Base-by-base conservation (phyloP, 306 rosid species). In the Nissolia schottii region DNA sequence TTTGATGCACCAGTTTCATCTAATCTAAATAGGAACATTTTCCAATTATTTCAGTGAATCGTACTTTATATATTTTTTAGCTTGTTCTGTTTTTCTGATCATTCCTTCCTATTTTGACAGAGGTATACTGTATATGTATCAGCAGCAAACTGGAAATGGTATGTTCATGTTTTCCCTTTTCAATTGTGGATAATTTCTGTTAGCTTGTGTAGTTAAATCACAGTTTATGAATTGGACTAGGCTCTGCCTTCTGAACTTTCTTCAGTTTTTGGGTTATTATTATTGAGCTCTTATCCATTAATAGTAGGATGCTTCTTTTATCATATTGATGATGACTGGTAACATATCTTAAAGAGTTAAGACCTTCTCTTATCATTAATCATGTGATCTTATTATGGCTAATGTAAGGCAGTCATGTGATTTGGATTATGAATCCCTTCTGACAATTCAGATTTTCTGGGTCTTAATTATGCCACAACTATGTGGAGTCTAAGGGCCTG, bases 71-170 rank as follows among this genome's bases (percentile, higher is more conserved):
- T 43, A 12, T 19, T 82, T 60, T n/a, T 56, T 24, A 37, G 24
- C 50, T 55, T 12, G 7, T 49, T 34, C 59, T 64, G 40, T 31
- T 59, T 64, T 48, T 35, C 81, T 87, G 71, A 81, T 64, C 9
- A 27, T 62, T 69, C 56, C 72, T 70, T 76, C 31, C 75, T 55
- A 19, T 75, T 51, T 64, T 80, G 64, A 67, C 89, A 95, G 99
- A 78, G 96, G 93, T 61, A 95, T 95, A 70, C 78, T 95, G 80
- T 59, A 74, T 51, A 11, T 87, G 67, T 95, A 91, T 81, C 85
- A 29, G 84, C 89, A 88, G 83, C 81, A 85, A 81, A 86, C 96
- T 78, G 97, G 96, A 57, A 86, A 91, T 40, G 93, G 99, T 95
- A 85, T 71, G 91, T 67, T 59, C 76, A 23, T 75, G 34, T 64